Evolutionary conservation across 192 early-diverging fungal species (phyloP), one percentile per base, ranked within the genome.

Genomic region (Coemansia sp.): DNA sequence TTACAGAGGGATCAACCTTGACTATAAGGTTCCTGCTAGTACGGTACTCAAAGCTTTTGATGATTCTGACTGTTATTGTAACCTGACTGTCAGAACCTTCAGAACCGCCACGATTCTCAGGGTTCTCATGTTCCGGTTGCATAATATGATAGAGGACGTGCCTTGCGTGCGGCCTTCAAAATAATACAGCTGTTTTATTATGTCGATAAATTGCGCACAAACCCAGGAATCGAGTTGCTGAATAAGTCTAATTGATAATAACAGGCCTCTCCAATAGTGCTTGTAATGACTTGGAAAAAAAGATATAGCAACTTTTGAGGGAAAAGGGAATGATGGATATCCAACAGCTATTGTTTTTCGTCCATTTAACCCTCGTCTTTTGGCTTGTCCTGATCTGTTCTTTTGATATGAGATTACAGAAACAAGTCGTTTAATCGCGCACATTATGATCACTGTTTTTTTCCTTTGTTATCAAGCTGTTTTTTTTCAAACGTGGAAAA

Each of bases 41-140:
- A 41, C 95, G 85, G 83, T 91, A 97, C 67, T 95, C 94, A 67
- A 97, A 95, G 42, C 86, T 92, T 71, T 95, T 95, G 74, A 97
- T 96, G 45, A 92, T 75, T 1, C 95, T 84, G 62, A 97, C 82
- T 7, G 95, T 97, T 7, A 97, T 69, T 10, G 62, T 54, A n/a
- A 60, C 63, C 26, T 61, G n/a, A 51, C 41, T 12, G 13, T 18
- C 39, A 9, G 26, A 7, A 37, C 37, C 41, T 11, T 19, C 21
- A 26, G 51, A 12, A 10, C 21, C 13, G 7, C 26, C 22, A 26
- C 26, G 19, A 21, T 4, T 15, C 26, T 19, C 21, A 26, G 51
- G 22, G 4, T 9, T 26, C 9, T 54, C 22, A 8, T 54, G 19
- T 19, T 4, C 22, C 13, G 19, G 9, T 54, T 54, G 11, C 51